Percentiles rank a stretch among this genome's conserved stretches.
Conservation (phyloP, 768 basidiomycete genomes). For the Hemileccinum rubropunctum region DNA sequence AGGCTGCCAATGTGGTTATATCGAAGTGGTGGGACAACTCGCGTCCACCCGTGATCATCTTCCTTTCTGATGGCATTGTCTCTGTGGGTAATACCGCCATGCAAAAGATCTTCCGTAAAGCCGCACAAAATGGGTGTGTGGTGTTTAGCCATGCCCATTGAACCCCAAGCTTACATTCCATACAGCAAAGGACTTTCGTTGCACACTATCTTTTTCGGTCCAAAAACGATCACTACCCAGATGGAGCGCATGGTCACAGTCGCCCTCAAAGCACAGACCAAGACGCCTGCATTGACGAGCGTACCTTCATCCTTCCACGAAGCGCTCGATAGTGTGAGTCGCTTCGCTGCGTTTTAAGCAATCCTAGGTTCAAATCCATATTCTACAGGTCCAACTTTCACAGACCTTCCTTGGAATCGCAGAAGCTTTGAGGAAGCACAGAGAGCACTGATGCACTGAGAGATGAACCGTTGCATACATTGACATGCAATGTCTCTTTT, state of each 20-base stretch:
- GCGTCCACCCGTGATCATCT: slow-evolving; percentile 49
- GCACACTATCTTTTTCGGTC: slow-evolving; percentile 56
- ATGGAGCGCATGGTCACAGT: slow-evolving; percentile 48
- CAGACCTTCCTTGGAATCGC: slow-evolving; percentile 56
- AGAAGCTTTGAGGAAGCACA: slow-evolving; percentile 50
- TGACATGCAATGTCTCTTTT: not conserved
- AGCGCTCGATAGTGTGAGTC: slow-evolving; percentile 48
- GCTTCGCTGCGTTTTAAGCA: not conserved
- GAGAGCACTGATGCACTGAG: slow-evolving; percentile 42
- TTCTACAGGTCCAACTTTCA: slow-evolving; percentile 45
- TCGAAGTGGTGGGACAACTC: slow-evolving; percentile 42
- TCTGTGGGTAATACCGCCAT: slow-evolving; percentile 31
- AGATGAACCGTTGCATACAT: too few species aligned
- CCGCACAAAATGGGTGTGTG: slow-evolving; percentile 42
- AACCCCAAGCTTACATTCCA: not conserved
- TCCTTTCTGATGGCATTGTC: slow-evolving; percentile 56
- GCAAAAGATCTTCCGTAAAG: slow-evolving; percentile 35
- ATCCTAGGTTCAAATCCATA: not conserved
- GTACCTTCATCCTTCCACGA: slow-evolving; percentile 45
- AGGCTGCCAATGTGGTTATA: slow-evolving; percentile 36
- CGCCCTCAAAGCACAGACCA: slow-evolving; percentile 45
- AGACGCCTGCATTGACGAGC: slow-evolving; percentile 23
- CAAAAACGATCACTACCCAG: slow-evolving; percentile 14
- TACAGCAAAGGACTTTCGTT: slow-evolving; percentile 53
- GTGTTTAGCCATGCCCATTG: not conserved